Evolutionary conservation across 2,329 filamentous ascomycete genomes (phyloP), one percentile per base, ranked within the genome.

Genomic region (Volutella citrinella): DNA sequence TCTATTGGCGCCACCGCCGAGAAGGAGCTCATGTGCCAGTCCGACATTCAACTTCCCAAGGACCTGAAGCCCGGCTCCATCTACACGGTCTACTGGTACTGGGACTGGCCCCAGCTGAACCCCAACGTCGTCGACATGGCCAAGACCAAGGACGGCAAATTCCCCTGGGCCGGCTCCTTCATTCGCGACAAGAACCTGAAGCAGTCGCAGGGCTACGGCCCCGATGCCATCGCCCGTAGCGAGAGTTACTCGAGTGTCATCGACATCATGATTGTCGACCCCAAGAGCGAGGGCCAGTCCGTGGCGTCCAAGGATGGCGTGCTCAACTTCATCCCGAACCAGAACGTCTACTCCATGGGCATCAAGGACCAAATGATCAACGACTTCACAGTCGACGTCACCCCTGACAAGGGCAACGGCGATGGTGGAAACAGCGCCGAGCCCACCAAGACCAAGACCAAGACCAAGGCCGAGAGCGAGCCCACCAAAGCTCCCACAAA

Each of bases 21-120:
- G 17, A 62, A 64, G 27, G 77, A 83, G 50, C 69, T 90, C 31
- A 82, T 74, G 67, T 97, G 93, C 64, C 90, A 96, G 61, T 82
- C 82, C 21, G 82, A 93, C 54, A 68, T 96, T 29, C 72, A 81
- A 53, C 68, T 98, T 11, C 93, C 93, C 1, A 55, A 68, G 6
- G 75, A 84, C 48, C 67, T 79, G 28, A 61, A 73, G n/a, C 60
- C 69, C 9, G 79, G 80, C 27, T 75, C 80, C 19, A 72, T 74
- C 18, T 87, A 90, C 59, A 91, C 88, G 4, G 65, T 95, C 32
- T 95, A 95, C 70, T 97, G 91, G 91, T 83, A 96, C 27, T 97
- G 93, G 93, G 84, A 95, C 61, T 98, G 89, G 87, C 82, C 84
- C 4, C 82, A 78, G 11, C 68, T 79, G 55, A 62, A 66, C 51